Evolutionary conservation across 2,329 filamentous ascomycete genomes (phyloP).

Genomic region (Didymella segeticola): DNA sequence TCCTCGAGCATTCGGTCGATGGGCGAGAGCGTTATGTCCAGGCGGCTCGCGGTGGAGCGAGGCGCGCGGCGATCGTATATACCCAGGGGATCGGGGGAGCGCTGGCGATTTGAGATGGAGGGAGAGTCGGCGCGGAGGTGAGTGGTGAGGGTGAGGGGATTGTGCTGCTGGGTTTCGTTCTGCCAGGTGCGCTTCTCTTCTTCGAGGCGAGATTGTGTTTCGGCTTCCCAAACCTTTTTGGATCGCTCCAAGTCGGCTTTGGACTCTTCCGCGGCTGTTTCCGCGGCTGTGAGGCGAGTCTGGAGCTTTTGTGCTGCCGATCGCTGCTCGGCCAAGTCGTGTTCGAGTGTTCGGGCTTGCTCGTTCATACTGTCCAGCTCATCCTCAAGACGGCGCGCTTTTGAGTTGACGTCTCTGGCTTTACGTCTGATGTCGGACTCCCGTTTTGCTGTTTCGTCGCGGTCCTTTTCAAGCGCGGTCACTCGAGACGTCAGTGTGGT

Average conservation of each 20-base stretch:
- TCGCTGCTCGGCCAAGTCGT: constrained; percentile 67
- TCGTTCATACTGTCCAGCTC: constrained; percentile 76
- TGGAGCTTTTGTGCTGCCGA: constrained; percentile 68
- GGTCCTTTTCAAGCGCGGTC: constrained; percentile 82
- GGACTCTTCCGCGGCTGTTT: constrained; percentile 68
- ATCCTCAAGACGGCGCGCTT: constrained; percentile 75
- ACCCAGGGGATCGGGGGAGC: constrained; percentile 48
- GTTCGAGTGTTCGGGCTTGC: constrained; percentile 68
- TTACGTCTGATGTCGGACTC: constrained; percentile 90
- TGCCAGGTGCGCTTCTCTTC: constrained; percentile 69
- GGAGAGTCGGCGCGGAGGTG: constrained; percentile 48
- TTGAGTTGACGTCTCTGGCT: constrained; percentile 79
- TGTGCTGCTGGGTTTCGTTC: constrained; percentile 52
- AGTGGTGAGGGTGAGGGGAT: constrained; percentile 26
- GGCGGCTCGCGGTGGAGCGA: constrained; percentile 39
- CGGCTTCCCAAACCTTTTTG: constrained; percentile 64
- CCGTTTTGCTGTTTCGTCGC: constrained; percentile 81
- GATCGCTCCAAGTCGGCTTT: constrained; percentile 64
- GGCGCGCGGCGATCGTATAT: constrained; percentile 41
- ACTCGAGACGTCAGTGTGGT: constrained; percentile 80
- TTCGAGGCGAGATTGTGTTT: constrained; percentile 65
- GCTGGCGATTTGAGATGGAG: constrained; percentile 48
- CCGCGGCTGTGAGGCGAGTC: constrained; percentile 67
- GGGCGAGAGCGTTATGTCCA: constrained; percentile 41
- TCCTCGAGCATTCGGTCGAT: constrained; percentile 48